A percentile compares a stretch with the other conserved stretches of the same genome.
Evolutionary conservation across 345 rosid species (phyloP).

Genomic region (Lepidium africanum): DNA sequence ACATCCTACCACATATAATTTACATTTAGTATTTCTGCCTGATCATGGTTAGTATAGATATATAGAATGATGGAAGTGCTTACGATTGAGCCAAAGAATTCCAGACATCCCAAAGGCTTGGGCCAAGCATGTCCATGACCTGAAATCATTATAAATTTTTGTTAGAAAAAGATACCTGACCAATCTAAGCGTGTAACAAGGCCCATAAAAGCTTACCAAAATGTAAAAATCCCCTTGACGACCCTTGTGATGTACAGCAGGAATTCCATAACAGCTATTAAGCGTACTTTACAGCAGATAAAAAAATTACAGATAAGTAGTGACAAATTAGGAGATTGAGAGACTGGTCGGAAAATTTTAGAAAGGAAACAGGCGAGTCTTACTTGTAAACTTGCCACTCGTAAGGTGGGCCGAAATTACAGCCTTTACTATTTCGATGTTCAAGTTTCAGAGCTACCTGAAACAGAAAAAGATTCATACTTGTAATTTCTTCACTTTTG

Average conservation of each 20-base stretch:
- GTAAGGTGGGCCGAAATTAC: conserved; percentile 91
- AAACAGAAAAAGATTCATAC: conserved; percentile 9
- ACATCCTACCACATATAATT: conserved; percentile 50
- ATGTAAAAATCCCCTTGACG: conserved; percentile 94
- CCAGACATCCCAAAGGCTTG: conserved; percentile 99
- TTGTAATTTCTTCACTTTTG: neutral
- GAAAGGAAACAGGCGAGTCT: conserved; percentile 11
- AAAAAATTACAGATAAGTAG: neutral
- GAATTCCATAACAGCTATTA: conserved; percentile 81
- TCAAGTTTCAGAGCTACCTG: conserved; percentile 97
- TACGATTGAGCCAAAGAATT: conserved; percentile 73
- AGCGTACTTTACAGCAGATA: conserved; percentile 38
- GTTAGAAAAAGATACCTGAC: neutral
- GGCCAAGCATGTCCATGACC: conserved; percentile 99
- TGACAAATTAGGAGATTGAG: neutral
- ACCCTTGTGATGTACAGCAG: conserved; percentile 83
- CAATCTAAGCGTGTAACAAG: neutral
- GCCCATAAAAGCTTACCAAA: conserved; percentile 47
- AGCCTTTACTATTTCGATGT: conserved; percentile 91
- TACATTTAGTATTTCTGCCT: conserved; percentile 6
- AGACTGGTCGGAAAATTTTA: neutral
- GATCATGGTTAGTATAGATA: neutral
- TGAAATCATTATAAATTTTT: conserved; percentile 30
- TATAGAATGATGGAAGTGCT: conserved; percentile 19
- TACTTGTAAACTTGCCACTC: conserved; percentile 99